These are phyloP conservation scores for Heliocybe sulcata DNA, from an alignment of 1,284 basidiomycete species.

Conservation along the genomic window DNA sequence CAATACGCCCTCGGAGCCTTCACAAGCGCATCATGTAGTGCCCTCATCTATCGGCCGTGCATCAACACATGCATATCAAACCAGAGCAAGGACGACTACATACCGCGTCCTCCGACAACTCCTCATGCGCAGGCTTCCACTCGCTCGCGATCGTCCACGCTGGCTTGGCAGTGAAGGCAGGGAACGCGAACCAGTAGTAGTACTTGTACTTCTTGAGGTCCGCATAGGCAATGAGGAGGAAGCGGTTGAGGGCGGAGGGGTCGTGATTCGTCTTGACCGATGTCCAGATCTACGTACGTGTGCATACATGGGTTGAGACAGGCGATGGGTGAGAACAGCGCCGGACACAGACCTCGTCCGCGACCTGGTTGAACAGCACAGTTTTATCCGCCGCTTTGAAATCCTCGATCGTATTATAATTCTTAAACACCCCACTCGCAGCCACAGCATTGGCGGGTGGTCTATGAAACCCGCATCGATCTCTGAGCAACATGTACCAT, in stretches of 20 bases:
- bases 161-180: constrained; percentile 83
- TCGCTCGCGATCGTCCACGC: constrained; percentile 72
- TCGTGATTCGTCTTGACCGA: constrained; percentile 43
- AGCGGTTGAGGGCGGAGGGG: constrained; percentile 57
- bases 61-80: neutral
- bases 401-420: constrained; percentile 95
- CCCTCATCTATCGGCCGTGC: constrained; percentile 43
- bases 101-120: constrained; percentile 29
- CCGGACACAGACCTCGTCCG: constrained; percentile 42
- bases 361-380: constrained; percentile 66
- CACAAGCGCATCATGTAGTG: constrained; percentile 42
- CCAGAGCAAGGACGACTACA: neutral
- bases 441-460: constrained; percentile 32
- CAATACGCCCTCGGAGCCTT: constrained; percentile 45
- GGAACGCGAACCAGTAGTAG: constrained; percentile 98
- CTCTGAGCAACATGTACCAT: constrained; percentile 16
- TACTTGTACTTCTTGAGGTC: constrained; percentile 98
- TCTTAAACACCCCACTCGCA: constrained; percentile 71
- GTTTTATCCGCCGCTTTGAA: constrained; percentile 91
- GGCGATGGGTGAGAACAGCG: neutral
- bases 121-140: constrained; percentile 41
- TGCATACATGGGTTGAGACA: neutral
- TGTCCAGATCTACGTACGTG: constrained; percentile 56
- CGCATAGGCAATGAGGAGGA: constrained; percentile 89
- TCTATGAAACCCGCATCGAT: constrained; percentile 19